phyloP scores from a whole-genome alignment of 108 stramenopile genomes.

The Fistulifera solaris region DNA sequence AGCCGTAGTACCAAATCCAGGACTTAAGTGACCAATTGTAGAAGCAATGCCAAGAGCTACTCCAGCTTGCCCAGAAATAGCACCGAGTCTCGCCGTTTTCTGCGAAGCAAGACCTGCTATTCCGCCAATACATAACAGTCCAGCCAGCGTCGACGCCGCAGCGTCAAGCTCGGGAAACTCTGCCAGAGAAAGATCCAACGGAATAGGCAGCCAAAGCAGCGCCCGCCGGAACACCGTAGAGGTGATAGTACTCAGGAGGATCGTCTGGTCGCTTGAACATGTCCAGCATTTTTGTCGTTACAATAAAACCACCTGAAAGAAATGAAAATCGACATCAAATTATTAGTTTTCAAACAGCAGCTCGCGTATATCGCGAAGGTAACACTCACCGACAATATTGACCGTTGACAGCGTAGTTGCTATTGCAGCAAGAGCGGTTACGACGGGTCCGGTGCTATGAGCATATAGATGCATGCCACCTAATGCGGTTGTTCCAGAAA shows the following conservation, averaged over 20 bases:
- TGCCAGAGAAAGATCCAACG: slow-evolving; percentile 61
- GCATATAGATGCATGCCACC: slow-evolving; percentile 96
- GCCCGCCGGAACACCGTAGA: slow-evolving; percentile 93
- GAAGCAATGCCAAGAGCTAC: slow-evolving; percentile 93
- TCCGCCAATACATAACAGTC: slow-evolving; percentile 95
- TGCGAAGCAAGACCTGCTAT: slow-evolving; percentile 94
- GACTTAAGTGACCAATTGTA: slow-evolving; percentile 82
- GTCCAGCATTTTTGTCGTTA: slow-evolving; percentile 98
- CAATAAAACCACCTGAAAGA: slow-evolving; percentile 72
- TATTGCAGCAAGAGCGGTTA: slow-evolving; percentile 73
- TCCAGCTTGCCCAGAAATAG: slow-evolving; percentile 93
- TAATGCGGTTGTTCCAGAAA: slow-evolving; percentile 96
- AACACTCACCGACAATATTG: slow-evolving; percentile 79
- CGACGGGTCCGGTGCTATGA: slow-evolving; percentile 54
- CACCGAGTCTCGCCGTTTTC: slow-evolving; percentile 90
- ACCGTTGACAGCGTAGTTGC: slow-evolving; percentile 91
- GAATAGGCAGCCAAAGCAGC: slow-evolving; percentile 67
- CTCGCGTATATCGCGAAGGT: not conserved
- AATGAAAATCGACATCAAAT: slow-evolving; percentile 13
- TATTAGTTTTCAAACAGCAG: slow-evolving; percentile 1
- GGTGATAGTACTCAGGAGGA: slow-evolving; percentile 94
- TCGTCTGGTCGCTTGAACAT: slow-evolving; percentile 99
- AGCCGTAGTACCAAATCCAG: slow-evolving; percentile 59
- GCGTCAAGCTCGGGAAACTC: slow-evolving; percentile 82
- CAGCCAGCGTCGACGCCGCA: slow-evolving; percentile 72